Evolutionary conservation across 306 rosid genomes (phyloP).

Genomic region (Amphicarpaea edgeworthii): DNA sequence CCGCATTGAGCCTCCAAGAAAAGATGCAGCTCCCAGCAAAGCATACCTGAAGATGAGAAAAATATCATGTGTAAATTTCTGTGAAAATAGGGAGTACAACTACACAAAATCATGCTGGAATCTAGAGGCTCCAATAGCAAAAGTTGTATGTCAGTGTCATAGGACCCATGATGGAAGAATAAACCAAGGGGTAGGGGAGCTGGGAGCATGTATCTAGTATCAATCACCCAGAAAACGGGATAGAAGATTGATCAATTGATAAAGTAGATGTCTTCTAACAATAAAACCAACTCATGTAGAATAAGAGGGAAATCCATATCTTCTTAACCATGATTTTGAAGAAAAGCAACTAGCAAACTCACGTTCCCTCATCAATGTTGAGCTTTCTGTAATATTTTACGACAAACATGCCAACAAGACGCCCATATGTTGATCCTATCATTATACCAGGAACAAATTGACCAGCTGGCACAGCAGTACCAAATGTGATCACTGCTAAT

Average conservation of each 20-base stretch:
- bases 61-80: constrained; percentile 43
- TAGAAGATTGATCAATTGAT: constrained; percentile 30
- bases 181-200: not conserved
- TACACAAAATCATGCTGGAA: constrained; percentile 12
- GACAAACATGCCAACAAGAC: constrained; percentile 95
- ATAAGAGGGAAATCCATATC: constrained; percentile 17
- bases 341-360: constrained; percentile 54
- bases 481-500: constrained; percentile 92
- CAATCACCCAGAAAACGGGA: constrained; percentile 11
- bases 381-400: constrained; percentile 88
- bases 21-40: constrained; percentile 96
- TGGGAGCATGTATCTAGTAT: not conserved
- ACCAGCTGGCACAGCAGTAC: constrained; percentile 97
- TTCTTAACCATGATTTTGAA: constrained; percentile 29
- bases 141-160: not conserved
- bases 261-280: constrained; percentile 14
- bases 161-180: not conserved
- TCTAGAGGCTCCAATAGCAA: constrained; percentile 23
- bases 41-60: constrained; percentile 82
- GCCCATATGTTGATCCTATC: constrained; percentile 98
- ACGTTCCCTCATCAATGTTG: constrained; percentile 99
- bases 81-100: constrained; percentile 32
- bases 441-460: constrained; percentile 98
- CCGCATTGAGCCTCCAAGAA: constrained; percentile 98
- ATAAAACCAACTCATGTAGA: constrained; percentile 19